Evolutionary conservation across 2,329 filamentous ascomycete genomes (phyloP), one percentile per base, ranked within the genome.

Genomic region (Curvularia spicifera): DNA sequence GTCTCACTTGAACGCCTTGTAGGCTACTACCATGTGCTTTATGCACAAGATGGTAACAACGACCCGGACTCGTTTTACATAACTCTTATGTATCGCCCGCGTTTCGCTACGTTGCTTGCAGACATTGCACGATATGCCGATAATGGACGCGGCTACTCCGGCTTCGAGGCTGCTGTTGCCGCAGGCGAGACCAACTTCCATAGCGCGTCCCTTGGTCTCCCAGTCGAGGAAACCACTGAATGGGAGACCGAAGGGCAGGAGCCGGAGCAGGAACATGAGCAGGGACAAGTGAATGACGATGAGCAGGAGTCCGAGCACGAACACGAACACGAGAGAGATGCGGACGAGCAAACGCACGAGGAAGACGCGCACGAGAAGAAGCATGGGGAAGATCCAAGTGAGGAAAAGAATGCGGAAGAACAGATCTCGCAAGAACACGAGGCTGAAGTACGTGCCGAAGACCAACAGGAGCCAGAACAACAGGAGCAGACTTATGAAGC

Each of bases 11-110:
- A 81, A 45, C 81, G 87, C 56, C 78, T 91, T 44, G 74, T 89
- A 57, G 80, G 85, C 51, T 71, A 89, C 45, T 88, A 88, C 67
- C 74, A 87, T 57, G 78, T 80, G 15, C 76, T 91, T 45, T 81
- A 84, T 63, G 79, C 79, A 31, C 87, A 89, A 67, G 87, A 89
- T 69, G 84, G 81, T 24, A 73, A 79, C 40, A 76, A 81, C 51
- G 73, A 80, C 22, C 81, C 82, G 2, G 80, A 84, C 31, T 83
- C 85, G 15, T 78, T 89, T n/a, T 85, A 86, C 65, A 77, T 89
- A 54, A 80, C 79, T 9, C 77, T 90, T 50, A 79, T 78, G 51
- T 82, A 81, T 20, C 85, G 83, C 67, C 76, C 82, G 40, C 83
- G 82, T 47, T 83, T 88, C 67, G 75, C 78, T 3, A 79, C 80